phyloP scores from a whole-genome alignment of 2,329 filamentous ascomycete species.

The Geoglossum cookeanum region DNA sequence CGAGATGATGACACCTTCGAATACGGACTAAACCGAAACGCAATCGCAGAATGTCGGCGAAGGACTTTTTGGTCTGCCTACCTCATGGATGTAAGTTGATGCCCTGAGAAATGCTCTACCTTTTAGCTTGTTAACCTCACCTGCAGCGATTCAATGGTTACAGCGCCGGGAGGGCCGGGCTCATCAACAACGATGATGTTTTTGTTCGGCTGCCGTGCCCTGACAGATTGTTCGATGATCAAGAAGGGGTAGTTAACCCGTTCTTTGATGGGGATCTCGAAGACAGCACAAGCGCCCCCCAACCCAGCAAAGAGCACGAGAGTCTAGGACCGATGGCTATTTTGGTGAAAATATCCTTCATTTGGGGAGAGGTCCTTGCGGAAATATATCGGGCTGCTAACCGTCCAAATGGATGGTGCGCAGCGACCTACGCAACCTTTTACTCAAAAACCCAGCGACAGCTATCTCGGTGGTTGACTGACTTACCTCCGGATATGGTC shows the following conservation, averaged over 20 bases:
- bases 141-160: slow-evolving; percentile 38
- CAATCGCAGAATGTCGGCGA: slow-evolving; percentile 45
- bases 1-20: slow-evolving; percentile 29
- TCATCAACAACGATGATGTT: slow-evolving; percentile 44
- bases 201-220: slow-evolving; percentile 47
- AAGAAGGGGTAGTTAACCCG: slow-evolving; percentile 36
- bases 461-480: slow-evolving; percentile 37
- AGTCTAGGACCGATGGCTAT: slow-evolving; percentile 34
- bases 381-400: slow-evolving; percentile 27
- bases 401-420: slow-evolving; percentile 27
- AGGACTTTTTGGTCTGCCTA: slow-evolving; percentile 56
- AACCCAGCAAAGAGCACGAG: slow-evolving; percentile 19
- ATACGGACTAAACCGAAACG: slow-evolving; percentile 36
- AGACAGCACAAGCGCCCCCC: slow-evolving; percentile 15
- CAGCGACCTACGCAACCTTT: slow-evolving; percentile 29
- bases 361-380: slow-evolving; percentile 46
- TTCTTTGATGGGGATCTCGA: slow-evolving; percentile 37
- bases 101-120: slow-evolving; percentile 4
- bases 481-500: slow-evolving; percentile 34
- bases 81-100: slow-evolving; percentile 39
- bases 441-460: slow-evolving; percentile 32
- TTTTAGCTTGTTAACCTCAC: slow-evolving; percentile 7
- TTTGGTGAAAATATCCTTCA: slow-evolving; percentile 40
- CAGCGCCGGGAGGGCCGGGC: slow-evolving; percentile 32
- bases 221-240: slow-evolving; percentile 40